Percentiles rank a stretch among this genome's conserved stretches.
These are phyloP conservation scores for Blastomyces percursus DNA, from an alignment of 2,329 filamentous ascomycete species.

Conservation along the genomic window DNA sequence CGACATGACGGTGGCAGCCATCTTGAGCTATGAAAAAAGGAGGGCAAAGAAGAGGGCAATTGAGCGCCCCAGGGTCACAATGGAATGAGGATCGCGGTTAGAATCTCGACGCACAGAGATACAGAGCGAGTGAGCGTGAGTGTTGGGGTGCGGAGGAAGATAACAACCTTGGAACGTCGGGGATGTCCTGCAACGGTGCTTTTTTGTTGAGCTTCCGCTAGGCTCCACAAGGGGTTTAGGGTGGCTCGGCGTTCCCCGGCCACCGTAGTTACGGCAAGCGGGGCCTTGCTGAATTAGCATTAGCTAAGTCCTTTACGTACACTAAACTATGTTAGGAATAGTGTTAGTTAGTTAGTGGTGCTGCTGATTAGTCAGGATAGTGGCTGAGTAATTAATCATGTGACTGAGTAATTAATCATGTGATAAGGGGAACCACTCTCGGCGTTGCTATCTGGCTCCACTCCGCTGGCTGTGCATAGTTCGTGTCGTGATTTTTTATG, in stretches of 20 bases:
- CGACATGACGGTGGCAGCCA: constrained; percentile 43
- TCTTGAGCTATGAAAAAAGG: constrained; percentile 25
- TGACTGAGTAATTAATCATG: background rate
- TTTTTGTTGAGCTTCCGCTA: constrained; percentile 2
- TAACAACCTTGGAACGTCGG: background rate
- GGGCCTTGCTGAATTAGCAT: background rate
- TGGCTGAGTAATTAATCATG: background rate
- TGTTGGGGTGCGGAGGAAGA: background rate
- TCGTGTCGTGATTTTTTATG: background rate
- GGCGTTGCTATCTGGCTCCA: background rate
- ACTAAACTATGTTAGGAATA: background rate
- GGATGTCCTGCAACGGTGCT: background rate
- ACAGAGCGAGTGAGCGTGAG: background rate
- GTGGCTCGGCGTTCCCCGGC: background rate
- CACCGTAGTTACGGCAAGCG: background rate
- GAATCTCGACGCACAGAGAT: background rate
- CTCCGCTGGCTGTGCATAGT: background rate
- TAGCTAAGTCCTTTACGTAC: background rate
- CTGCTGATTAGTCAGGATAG: background rate
- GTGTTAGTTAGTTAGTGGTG: accelerated
- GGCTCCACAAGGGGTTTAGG: background rate
- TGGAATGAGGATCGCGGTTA: background rate
- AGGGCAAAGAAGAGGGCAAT: background rate
- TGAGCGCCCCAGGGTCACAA: constrained; percentile 1
- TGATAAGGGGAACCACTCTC: background rate